Percentiles rank a stretch among this genome's conserved stretches.
Conservation (phyloP, 1,284 basidiomycete species). For the Meripilus lineatus region DNA sequence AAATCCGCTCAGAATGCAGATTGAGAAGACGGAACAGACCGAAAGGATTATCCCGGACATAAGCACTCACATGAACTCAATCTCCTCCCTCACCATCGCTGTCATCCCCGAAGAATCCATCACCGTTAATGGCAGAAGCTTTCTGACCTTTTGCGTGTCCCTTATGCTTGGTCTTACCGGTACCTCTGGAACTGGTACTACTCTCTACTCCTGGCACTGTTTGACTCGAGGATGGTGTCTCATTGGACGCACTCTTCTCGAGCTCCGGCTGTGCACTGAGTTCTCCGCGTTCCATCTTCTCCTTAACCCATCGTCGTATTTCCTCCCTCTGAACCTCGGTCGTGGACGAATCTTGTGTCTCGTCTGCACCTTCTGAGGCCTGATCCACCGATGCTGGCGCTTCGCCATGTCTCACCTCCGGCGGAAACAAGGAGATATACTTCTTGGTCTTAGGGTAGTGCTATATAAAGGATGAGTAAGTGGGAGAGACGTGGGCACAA, state of each 20-base stretch:
- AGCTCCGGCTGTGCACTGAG: conserved; percentile 61
- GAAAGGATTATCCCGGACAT: too few relatives aligned
- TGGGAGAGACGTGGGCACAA: conserved; percentile 27
- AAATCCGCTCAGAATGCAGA: too few relatives aligned
- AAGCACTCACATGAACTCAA: too few relatives aligned
- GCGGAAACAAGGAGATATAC: conserved; percentile 84
- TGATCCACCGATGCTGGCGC: conserved; percentile 1
- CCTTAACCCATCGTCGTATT: conserved; percentile 55
- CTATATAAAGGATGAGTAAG: conserved; percentile 30
- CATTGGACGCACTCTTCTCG: conserved; percentile 16
- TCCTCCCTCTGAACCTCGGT: conserved; percentile 54
- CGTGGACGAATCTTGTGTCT: conserved; percentile 18
- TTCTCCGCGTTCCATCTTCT: conserved; percentile 61
- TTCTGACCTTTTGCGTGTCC: conserved; percentile 9
- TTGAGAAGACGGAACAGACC: too few relatives aligned
- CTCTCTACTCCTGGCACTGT: neutral
- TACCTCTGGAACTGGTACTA: neutral
- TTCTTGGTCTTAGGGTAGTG: conserved; percentile 79
- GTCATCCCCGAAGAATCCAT: conserved; percentile 45
- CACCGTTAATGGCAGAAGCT: conserved; percentile 26
- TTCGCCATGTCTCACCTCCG: conserved; percentile 41
- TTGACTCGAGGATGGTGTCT: neutral
- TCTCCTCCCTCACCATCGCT: conserved; percentile 19
- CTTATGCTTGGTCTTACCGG: neutral
- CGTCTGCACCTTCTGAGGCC: conserved; percentile 8